These are phyloP conservation scores for Fusarium mexicanum DNA, from an alignment of 2,329 filamentous ascomycete genomes.

Conservation along the genomic window DNA sequence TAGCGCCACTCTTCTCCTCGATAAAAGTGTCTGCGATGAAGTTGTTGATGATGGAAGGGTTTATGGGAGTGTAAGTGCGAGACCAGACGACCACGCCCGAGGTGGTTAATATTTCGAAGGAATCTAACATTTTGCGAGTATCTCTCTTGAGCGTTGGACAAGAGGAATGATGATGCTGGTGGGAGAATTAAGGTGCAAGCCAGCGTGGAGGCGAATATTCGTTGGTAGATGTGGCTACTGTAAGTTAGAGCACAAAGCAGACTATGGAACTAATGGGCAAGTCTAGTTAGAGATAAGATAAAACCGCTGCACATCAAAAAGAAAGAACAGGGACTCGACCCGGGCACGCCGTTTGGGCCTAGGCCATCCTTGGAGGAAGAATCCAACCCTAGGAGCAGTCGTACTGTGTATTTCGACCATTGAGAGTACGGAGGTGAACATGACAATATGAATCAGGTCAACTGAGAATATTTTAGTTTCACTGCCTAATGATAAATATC, in stretches of 20 bases:
- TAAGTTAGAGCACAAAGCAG: background rate
- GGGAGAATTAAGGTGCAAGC: constrained; percentile 12
- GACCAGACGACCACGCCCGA: constrained; percentile 98
- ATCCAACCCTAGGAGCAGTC: constrained; percentile 1
- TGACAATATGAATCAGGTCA: background rate
- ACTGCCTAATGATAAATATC: background rate
- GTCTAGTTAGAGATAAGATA: constrained; percentile 19
- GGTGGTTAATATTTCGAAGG: constrained; percentile 95
- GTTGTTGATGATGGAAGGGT: constrained; percentile 86
- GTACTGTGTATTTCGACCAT: constrained; percentile 3
- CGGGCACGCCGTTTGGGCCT: constrained; percentile 34
- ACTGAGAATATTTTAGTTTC: background rate
- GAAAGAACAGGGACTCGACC: constrained; percentile 22
- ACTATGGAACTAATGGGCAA: background rate
- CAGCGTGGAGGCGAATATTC: constrained; percentile 28
- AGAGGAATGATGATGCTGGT: constrained; percentile 16
- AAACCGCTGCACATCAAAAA: constrained; percentile 22
- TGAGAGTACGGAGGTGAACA: background rate
- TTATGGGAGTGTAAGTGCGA: constrained; percentile 82
- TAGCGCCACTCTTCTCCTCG: constrained; percentile 81
- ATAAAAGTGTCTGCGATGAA: constrained; percentile 98
- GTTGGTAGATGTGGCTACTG: constrained; percentile 40
- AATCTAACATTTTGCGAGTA: constrained; percentile 79
- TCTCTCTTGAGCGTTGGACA: constrained; percentile 13
- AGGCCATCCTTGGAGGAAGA: background rate